Evolutionary conservation across 139 green algal species (phyloP).

Genomic region (Mesostigma viride): DNA sequence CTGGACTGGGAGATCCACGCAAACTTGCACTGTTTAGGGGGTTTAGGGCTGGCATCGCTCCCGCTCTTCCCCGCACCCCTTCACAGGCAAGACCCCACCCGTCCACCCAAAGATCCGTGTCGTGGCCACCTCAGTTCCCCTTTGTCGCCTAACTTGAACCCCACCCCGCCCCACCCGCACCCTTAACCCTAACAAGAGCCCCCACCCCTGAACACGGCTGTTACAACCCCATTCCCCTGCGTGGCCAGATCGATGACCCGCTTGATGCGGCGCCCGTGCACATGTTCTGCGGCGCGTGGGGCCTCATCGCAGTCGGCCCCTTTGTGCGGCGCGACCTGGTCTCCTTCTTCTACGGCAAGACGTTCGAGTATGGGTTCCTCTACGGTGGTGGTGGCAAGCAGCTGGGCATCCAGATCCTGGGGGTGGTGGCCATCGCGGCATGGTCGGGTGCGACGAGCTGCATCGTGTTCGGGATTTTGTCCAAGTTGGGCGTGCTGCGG

Average conservation of each 20-base stretch:
- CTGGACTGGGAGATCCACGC: too few relatives aligned
- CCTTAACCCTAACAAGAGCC: too few relatives aligned
- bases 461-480: too few relatives aligned
- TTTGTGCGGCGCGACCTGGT: constrained; percentile 24
- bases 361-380: constrained; percentile 22
- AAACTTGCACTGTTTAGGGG: too few relatives aligned
- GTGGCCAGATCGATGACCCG: constrained; percentile 49
- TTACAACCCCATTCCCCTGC: constrained; percentile 35
- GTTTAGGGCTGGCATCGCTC: too few relatives aligned
- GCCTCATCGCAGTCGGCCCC: constrained; percentile 29
- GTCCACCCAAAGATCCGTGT: too few relatives aligned
- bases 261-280: constrained; percentile 57
- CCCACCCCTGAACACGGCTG: constrained; percentile 32
- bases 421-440: constrained; percentile 2
- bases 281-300: constrained; percentile 36
- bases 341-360: constrained; percentile 6
- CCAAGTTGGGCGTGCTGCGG: too few relatives aligned
- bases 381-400: constrained; percentile 24
- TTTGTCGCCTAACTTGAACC: too few relatives aligned
- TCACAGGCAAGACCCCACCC: too few relatives aligned
- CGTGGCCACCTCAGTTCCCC: too few relatives aligned
- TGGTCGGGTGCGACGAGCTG: constrained; percentile 2
- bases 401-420: constrained; percentile 32
- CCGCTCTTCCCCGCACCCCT: too few relatives aligned
- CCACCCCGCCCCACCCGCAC: too few relatives aligned